Evolutionary conservation across 2,329 filamentous ascomycete genomes (phyloP), one percentile per base, ranked within the genome.

Genomic region (Eutypa lata): DNA sequence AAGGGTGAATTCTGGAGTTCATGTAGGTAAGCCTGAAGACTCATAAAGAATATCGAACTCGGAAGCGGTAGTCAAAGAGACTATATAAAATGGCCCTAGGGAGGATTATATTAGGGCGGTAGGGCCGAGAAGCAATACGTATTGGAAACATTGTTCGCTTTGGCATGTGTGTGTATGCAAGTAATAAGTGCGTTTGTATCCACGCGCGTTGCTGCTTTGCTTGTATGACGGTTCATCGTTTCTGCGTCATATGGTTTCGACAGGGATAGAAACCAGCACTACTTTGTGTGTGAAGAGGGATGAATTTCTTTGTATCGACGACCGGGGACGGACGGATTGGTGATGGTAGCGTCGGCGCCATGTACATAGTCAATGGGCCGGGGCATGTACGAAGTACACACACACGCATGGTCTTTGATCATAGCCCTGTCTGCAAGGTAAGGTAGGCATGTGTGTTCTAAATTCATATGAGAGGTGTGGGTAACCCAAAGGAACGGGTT

Each of bases 241-340:
- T 64, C 67, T 68, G 67, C 66, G 67, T 69, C 67, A 68, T 65
- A 65, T 68, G 67, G 66, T 64, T 63, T 63, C 61, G 64, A 61
- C 65, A 68, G 66, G 67, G 67, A 66, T 69, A 61, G 61, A 28
- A 57, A 58, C 59, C 52, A 59, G 65, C 58, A 21, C 42, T 45
- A 45, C 60, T 58, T 58, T 58, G 57, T 66, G 61, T 63, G 61
- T 58, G 61, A 64, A 63, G 58, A 58, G 6, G 35, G n/a, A 14
- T 7, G 31, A 8, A 14, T 7, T 65, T 65, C 64, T 63, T 64
- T 65, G 62, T 67, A 60, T 57, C 55, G 56, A 62, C 60, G 60
- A 59, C 62, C 59, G 64, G 64, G 61, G 63, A 62, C 59, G 61
- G 63, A 60, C 52, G 61, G 62, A 58, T 61, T 60, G 61, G 58